Evolutionary conservation across 805 yeast species (phyloP).

Genomic region (Candida hispaniensis): DNA sequence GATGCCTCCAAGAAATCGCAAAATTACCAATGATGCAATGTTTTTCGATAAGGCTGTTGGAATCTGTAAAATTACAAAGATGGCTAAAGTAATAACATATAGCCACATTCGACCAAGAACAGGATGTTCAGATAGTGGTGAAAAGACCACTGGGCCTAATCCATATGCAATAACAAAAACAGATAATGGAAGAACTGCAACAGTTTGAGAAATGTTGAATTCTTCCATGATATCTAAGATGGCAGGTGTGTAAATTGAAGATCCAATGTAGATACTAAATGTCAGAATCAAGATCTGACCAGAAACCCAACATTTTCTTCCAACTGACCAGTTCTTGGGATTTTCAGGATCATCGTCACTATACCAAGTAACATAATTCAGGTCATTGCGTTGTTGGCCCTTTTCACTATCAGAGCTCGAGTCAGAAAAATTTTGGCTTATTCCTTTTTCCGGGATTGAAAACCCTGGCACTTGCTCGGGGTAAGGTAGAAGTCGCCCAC

Average conservation of each 20-base stretch:
- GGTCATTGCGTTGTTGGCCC: background rate
- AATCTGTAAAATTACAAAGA: constrained; percentile 42
- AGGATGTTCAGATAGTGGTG: constrained; percentile 46
- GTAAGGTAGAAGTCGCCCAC: constrained; percentile 1
- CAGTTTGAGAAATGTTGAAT: constrained; percentile 33
- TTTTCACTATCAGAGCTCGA: background rate
- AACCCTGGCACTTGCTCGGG: constrained; percentile 2
- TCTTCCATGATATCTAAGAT: constrained; percentile 35
- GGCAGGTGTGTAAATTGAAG: constrained; percentile 45
- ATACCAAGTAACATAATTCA: constrained; percentile 18
- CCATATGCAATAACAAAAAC: constrained; percentile 47
- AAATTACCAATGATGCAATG: constrained; percentile 39
- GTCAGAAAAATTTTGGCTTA: background rate
- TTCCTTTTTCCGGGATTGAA: constrained; percentile 1
- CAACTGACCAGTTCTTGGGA: constrained; percentile 44
- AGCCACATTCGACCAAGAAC: constrained; percentile 42
- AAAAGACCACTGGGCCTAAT: constrained; percentile 42
- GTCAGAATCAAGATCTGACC: constrained; percentile 35
- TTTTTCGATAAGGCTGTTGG: constrained; percentile 42
- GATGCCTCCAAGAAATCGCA: constrained; percentile 62
- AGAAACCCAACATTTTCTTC: constrained; percentile 32
- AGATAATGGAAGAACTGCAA: constrained; percentile 40
- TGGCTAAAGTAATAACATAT: constrained; percentile 37
- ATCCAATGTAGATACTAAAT: constrained; percentile 41
- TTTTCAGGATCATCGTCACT: constrained; percentile 38